Evolutionary conservation across 1,139 yeast species (phyloP).

Genomic region (Geotrichum candidum): DNA sequence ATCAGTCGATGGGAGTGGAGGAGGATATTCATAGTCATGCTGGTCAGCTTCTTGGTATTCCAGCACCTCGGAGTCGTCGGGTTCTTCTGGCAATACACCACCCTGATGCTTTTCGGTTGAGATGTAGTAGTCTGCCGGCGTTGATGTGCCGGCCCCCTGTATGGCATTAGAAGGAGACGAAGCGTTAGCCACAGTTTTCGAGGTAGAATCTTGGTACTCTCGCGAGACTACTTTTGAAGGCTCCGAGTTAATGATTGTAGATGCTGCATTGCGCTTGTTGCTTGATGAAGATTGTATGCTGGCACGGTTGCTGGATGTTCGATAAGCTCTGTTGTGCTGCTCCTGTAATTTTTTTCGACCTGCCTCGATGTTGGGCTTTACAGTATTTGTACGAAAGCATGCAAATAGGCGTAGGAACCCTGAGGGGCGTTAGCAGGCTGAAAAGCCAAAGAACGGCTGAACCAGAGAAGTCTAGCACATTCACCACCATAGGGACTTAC

Average conservation of each 20-base stretch:
- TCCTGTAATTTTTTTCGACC: background rate
- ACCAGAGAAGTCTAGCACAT: background rate
- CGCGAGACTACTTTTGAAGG: background rate
- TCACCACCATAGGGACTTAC: background rate
- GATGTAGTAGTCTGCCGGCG: background rate
- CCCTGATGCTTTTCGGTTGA: background rate
- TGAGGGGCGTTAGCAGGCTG: background rate
- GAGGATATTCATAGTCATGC: conserved; percentile 12
- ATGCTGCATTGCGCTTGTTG: background rate
- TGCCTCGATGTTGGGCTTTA: background rate
- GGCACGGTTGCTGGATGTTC: background rate
- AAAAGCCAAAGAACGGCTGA: background rate
- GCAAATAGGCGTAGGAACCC: background rate
- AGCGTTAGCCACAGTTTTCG: background rate
- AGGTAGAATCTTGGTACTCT: background rate
- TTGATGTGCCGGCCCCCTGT: background rate
- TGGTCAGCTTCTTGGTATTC: conserved; percentile 12
- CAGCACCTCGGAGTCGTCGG: background rate
- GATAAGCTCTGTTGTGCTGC: background rate
- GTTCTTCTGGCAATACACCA: background rate
- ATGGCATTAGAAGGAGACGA: background rate
- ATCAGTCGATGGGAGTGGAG: background rate
- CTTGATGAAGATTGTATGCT: background rate
- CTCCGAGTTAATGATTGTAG: background rate
- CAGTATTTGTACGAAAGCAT: background rate